phyloP scores from a whole-genome alignment of 805 yeast genomes.

The Saccharomycopsis lassenensis region DNA sequence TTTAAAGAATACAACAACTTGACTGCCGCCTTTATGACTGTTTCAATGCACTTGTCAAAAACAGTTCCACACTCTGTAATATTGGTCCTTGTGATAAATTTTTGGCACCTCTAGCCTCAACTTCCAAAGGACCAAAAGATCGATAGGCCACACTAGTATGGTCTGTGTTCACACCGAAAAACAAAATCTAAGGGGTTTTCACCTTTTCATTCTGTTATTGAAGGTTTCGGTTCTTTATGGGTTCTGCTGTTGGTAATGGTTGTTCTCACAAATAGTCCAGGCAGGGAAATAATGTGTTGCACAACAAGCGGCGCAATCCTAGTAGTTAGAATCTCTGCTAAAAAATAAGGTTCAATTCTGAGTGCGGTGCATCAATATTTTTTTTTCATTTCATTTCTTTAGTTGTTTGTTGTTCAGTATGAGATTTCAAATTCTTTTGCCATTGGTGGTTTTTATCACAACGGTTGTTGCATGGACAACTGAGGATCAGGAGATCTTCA shows the following conservation, averaged over 20 bases:
- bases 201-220: constrained; percentile 38
- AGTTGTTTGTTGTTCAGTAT: no score
- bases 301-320: no score
- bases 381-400: neutral
- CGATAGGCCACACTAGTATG: constrained; percentile 41
- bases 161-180: constrained; percentile 36
- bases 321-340: no score
- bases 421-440: constrained; percentile 12
- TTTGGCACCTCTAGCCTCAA: constrained; percentile 38
- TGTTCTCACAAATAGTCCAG: neutral
- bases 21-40: constrained; percentile 67
- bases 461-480: constrained; percentile 40
- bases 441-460: constrained; percentile 19
- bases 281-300: neutral
- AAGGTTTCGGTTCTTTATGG: constrained; percentile 38
- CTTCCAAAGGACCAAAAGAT: constrained; percentile 35
- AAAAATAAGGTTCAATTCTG: no score
- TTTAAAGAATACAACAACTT: constrained; percentile 45
- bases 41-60: constrained; percentile 27
- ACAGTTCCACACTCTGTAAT: constrained; percentile 35
- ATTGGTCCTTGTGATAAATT: constrained; percentile 34
- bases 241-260: constrained; percentile 26
- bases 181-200: constrained; percentile 36
- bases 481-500: constrained; percentile 74
- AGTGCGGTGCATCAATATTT: no score